Evolutionary conservation across 1,284 basidiomycete species (phyloP).

Genomic region (Tylopilus sp.): DNA sequence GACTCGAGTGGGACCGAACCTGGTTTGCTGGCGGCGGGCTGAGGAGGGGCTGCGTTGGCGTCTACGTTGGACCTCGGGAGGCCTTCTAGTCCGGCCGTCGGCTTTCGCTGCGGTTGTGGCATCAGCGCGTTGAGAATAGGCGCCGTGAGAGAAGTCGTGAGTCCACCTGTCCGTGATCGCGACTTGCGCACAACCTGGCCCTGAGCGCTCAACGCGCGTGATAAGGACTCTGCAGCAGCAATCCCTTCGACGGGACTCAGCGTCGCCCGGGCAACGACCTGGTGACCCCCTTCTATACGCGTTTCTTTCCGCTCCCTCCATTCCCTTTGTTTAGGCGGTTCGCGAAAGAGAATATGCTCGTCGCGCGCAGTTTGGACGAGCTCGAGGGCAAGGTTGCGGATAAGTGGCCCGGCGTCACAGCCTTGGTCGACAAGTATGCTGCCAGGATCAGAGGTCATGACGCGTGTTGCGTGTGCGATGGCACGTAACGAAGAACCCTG

Average conservation of each 20-base stretch:
- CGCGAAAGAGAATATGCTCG: conserved; percentile 54
- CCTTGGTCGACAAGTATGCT: conserved; percentile 73
- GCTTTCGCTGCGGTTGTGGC: conserved; percentile 47
- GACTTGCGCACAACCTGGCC: conserved; percentile 35
- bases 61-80: conserved; percentile 18
- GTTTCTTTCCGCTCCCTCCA: conserved; percentile 38
- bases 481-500: conserved; percentile 70
- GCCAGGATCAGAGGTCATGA: conserved; percentile 77
- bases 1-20: conserved; percentile 84
- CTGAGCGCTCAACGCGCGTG: conserved; percentile 40
- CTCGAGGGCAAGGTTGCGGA: conserved; percentile 65
- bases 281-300: conserved; percentile 27
- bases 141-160: conserved; percentile 42
- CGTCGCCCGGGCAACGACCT: conserved; percentile 38
- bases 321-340: conserved; percentile 42
- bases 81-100: conserved; percentile 30
- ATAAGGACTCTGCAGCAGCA: conserved; percentile 46
- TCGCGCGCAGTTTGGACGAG: conserved; percentile 74
- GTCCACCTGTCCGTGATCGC: conserved; percentile 34
- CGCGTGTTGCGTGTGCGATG: conserved; percentile 80
- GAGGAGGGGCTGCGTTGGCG: conserved; percentile 12
- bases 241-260: conserved; percentile 37
- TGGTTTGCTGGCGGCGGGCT: conserved; percentile 34
- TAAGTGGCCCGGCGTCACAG: conserved; percentile 54
- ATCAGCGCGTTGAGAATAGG: conserved; percentile 60